Conservation (phyloP, 2,329 filamentous ascomycete species). For the Ascochyta lentis region DNA sequence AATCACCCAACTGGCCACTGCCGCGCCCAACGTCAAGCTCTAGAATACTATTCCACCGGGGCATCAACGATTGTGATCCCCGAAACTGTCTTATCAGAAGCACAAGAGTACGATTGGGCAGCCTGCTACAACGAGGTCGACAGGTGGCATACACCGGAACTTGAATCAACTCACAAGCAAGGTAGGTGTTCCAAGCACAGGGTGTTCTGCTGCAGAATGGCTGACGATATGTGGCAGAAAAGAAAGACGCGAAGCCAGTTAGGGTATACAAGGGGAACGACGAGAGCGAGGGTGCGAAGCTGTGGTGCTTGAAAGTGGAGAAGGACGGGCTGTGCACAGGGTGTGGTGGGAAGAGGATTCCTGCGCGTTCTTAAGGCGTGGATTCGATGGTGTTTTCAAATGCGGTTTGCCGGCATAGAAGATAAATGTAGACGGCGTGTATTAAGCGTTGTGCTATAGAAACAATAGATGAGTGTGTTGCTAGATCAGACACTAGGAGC, state of each 20-base stretch:
- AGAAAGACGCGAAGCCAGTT: not conserved
- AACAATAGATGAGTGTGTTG: not conserved
- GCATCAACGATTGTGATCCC: conserved; percentile 30
- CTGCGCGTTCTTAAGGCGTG: not conserved
- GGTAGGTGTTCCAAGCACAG: not conserved
- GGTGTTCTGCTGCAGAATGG: not conserved
- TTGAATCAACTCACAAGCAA: conserved; percentile 9
- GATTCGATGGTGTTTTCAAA: not conserved
- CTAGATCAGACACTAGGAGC: not conserved
- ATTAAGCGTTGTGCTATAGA: not conserved
- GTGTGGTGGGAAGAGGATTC: conserved; percentile 8
- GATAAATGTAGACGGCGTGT: not conserved
- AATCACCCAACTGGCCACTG: conserved; percentile 29
- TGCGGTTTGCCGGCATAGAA: not conserved
- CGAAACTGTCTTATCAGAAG: conserved; percentile 19
- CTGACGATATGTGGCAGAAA: not conserved
- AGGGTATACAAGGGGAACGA: conserved; percentile 4
- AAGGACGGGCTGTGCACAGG: conserved; percentile 10
- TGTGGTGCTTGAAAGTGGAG: conserved; percentile 11
- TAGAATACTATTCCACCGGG: conserved; percentile 26
- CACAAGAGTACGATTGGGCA: conserved; percentile 28
- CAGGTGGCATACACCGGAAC: conserved; percentile 11
- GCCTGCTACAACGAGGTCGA: conserved; percentile 15
- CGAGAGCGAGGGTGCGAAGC: conserved; percentile 3
- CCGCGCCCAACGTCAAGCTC: conserved; percentile 32